These are phyloP conservation scores for Lolium multiflorum DNA, from an alignment of 176 grass and related monocot genomes.

Conservation along the genomic window DNA sequence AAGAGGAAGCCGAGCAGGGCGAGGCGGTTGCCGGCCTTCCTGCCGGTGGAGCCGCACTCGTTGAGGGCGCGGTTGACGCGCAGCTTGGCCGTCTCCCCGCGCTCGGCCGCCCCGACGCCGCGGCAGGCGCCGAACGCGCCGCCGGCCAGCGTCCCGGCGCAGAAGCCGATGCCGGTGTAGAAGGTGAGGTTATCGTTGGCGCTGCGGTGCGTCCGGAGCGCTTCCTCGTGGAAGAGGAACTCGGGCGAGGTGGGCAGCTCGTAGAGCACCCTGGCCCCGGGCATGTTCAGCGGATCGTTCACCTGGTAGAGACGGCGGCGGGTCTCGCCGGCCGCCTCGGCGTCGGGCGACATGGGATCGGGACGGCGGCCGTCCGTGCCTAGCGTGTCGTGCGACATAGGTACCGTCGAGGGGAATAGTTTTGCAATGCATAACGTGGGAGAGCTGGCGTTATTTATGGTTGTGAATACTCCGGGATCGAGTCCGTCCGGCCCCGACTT, in stretches of 20 bases:
- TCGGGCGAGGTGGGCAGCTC: constrained; percentile 72
- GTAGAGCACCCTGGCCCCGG: constrained; percentile 27
- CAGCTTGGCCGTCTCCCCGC: constrained; percentile 61
- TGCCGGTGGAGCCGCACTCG: constrained; percentile 53
- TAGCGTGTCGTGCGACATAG: not conserved
- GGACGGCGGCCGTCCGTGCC: not conserved
- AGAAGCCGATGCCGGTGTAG: constrained; percentile 59
- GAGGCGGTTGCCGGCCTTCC: constrained; percentile 50
- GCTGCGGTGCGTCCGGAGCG: constrained; percentile 9
- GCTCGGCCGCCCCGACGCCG: constrained; percentile 45
- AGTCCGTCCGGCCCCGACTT: not conserved
- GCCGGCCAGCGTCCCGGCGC: constrained; percentile 46
- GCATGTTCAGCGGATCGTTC: not conserved
- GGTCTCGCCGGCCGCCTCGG: not conserved
- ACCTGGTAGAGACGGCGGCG: constrained; percentile 23
- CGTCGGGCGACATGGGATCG: constrained; percentile 29
- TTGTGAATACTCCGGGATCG: not conserved
- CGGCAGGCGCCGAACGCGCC: constrained; percentile 32
- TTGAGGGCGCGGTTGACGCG: constrained; percentile 60
- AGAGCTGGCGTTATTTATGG: constrained; percentile 15
- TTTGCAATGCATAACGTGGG: not conserved
- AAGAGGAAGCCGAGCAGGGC: constrained; percentile 60
- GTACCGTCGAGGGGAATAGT: not conserved
- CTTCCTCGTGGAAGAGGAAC: constrained; percentile 60
- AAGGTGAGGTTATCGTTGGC: constrained; percentile 59